A percentile compares a stretch with the other conserved stretches of the same genome.
phyloP scores from a whole-genome alignment of 1,284 basidiomycete genomes.

The Ceratorhiza oryzae-sativae region DNA sequence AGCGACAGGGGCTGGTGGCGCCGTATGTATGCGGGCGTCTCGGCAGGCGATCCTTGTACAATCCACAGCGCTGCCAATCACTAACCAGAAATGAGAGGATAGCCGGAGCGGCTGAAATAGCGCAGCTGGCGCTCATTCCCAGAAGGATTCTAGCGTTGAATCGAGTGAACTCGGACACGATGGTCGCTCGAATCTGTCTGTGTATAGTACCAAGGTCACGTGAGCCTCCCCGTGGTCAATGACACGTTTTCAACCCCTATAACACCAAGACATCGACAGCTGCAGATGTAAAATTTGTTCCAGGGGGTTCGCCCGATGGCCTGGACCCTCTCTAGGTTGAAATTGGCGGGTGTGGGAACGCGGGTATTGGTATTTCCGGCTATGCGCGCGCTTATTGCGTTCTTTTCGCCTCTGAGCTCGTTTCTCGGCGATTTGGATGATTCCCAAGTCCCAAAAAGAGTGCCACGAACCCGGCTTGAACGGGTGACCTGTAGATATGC shows the following conservation, averaged over 20 bases:
- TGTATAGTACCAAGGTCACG: background rate
- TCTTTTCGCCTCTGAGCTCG: background rate
- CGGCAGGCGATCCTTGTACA: background rate
- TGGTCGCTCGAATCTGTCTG: no score
- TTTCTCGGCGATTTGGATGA: background rate
- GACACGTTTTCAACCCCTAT: background rate
- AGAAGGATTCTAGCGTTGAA: no score
- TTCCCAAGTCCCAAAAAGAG: background rate
- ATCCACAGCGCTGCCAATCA: no score
- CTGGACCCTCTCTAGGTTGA: background rate
- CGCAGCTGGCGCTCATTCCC: no score
- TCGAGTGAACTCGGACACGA: no score
- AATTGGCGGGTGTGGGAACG: background rate
- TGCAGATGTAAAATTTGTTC: background rate
- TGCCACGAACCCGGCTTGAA: conserved; percentile 32
- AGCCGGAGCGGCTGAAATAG: no score
- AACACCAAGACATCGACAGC: background rate
- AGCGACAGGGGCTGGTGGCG: background rate
- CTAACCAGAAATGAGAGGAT: no score
- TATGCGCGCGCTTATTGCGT: background rate
- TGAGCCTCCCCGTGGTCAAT: background rate
- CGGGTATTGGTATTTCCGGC: background rate
- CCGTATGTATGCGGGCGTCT: background rate
- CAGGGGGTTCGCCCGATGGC: background rate
- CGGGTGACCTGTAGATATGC: conserved; percentile 28